Conservation (phyloP, 2,329 filamentous ascomycete genomes). For the Paraconiothyrium sp. region DNA sequence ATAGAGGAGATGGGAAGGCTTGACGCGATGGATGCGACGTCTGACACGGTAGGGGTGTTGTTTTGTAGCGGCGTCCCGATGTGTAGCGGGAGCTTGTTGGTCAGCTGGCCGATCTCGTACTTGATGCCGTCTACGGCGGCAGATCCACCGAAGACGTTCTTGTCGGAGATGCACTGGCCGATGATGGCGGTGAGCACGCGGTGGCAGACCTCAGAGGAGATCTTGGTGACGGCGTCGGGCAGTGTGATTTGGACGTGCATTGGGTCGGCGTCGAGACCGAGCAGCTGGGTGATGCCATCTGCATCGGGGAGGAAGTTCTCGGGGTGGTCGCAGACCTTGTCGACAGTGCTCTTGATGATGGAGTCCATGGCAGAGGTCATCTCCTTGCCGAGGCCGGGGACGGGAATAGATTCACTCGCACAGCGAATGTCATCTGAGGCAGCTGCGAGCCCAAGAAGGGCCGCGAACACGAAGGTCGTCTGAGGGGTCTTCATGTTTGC, state of each 20-base stretch:
- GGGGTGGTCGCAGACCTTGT: conserved; percentile 13
- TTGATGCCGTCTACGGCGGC: conserved; percentile 7
- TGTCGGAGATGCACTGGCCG: conserved; percentile 6
- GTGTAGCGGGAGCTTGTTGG: neutral
- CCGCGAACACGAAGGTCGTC: conserved; percentile 13
- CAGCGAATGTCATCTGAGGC: conserved; percentile 16
- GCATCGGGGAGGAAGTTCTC: conserved; percentile 15
- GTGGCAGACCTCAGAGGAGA: conserved; percentile 11
- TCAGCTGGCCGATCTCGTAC: conserved; percentile 10
- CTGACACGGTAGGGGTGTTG: neutral
- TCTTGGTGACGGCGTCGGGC: conserved; percentile 9
- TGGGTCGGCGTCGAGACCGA: conserved; percentile 13
- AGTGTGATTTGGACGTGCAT: conserved; percentile 11
- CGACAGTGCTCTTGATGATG: conserved; percentile 7
- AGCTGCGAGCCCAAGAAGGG: conserved; percentile 12
- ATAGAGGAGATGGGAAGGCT: neutral
- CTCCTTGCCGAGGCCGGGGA: conserved; percentile 7
- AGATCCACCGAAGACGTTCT: conserved; percentile 13
- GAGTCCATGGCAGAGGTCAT: conserved; percentile 9
- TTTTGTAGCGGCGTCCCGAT: neutral
- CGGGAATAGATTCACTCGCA: conserved; percentile 6
- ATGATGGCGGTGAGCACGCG: conserved; percentile 14
- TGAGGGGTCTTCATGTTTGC: conserved; percentile 10
- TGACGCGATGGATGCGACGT: neutral
- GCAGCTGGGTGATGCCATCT: conserved; percentile 8